Conservation (phyloP, 257 asterid species). For the Schizonepeta tenuifolia region DNA sequence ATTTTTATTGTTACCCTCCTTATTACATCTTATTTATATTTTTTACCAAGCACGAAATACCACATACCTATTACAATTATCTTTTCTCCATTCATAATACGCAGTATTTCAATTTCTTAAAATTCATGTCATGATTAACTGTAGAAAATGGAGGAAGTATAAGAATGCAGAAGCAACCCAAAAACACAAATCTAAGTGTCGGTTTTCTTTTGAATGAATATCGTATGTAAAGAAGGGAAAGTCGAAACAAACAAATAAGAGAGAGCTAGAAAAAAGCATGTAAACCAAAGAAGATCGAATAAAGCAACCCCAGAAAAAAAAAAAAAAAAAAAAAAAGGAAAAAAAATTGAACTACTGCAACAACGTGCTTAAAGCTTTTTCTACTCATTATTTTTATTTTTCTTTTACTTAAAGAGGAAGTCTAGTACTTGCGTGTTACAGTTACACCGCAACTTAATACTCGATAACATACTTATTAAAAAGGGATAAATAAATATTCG, state of each 20-base stretch:
- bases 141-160: too few species aligned
- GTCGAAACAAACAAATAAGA: not conserved
- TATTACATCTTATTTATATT: too few species aligned
- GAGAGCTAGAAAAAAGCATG: not conserved
- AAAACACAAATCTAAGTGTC: not conserved
- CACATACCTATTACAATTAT: too few species aligned
- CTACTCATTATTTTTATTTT: not conserved
- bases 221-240: not conserved
- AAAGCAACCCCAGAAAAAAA: not conserved
- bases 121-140: too few species aligned
- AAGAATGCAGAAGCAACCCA: not conserved
- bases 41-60: too few species aligned
- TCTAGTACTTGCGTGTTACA: not conserved
- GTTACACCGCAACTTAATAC: not conserved
- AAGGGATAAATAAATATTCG: too few species aligned
- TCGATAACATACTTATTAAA: too few species aligned
- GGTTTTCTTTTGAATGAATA: slow-evolving; percentile 22
- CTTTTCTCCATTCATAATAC: too few species aligned
- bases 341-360: not conserved
- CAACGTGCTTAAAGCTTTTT: not conserved
- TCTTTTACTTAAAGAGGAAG: not conserved
- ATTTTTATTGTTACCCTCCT: too few species aligned
- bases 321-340: too few species aligned
- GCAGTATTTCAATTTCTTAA: too few species aligned
- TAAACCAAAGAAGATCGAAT: not conserved